Conservation (phyloP, 2,329 filamentous ascomycete genomes). For the Sordariomycetes sp. region DNA sequence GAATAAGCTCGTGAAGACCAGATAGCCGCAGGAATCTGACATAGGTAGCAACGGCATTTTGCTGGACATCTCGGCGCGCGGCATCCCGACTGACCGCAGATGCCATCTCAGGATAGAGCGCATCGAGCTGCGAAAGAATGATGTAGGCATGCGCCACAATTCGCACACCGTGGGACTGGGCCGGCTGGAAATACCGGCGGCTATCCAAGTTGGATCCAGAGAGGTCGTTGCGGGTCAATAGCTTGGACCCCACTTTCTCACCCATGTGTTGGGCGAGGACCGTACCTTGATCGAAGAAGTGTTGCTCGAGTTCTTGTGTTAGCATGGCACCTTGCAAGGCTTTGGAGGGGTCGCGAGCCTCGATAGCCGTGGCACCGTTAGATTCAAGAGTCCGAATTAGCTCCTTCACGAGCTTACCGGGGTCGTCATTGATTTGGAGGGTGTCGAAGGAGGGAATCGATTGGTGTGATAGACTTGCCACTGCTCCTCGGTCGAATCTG, state of each 20-base stretch:
- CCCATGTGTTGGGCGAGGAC: slow-evolving; percentile 22
- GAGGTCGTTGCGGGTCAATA: slow-evolving; percentile 10
- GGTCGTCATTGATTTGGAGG: slow-evolving; percentile 46
- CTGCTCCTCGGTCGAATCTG: slow-evolving; percentile 36
- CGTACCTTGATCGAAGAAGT: slow-evolving; percentile 46
- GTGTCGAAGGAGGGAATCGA: slow-evolving; percentile 53
- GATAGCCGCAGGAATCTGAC: slow-evolving; percentile 64
- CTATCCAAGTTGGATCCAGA: slow-evolving; percentile 21
- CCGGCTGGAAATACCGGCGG: slow-evolving; percentile 36
- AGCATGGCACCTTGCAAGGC: slow-evolving; percentile 66
- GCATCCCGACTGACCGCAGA: not conserved
- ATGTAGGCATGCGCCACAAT: slow-evolving; percentile 54
- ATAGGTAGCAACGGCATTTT: slow-evolving; percentile 72
- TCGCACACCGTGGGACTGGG: slow-evolving; percentile 51
- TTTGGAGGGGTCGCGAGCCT: slow-evolving; percentile 55
- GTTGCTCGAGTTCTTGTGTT: slow-evolving; percentile 42
- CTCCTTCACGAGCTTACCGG: slow-evolving; percentile 35
- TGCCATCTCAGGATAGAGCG: slow-evolving; percentile 22
- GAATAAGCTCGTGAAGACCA: slow-evolving; percentile 65
- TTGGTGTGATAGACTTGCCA: slow-evolving; percentile 35
- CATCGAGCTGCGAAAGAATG: slow-evolving; percentile 54
- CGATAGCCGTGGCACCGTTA: slow-evolving; percentile 37
- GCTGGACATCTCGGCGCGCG: slow-evolving; percentile 33
- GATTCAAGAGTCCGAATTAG: slow-evolving; percentile 49
- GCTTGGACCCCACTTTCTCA: slow-evolving; percentile 21